A percentile compares a stretch with the other conserved stretches of the same genome.
Conservation (phyloP, 495 filamentous ascomycete species). For the Trypethelium eluteriae region DNA sequence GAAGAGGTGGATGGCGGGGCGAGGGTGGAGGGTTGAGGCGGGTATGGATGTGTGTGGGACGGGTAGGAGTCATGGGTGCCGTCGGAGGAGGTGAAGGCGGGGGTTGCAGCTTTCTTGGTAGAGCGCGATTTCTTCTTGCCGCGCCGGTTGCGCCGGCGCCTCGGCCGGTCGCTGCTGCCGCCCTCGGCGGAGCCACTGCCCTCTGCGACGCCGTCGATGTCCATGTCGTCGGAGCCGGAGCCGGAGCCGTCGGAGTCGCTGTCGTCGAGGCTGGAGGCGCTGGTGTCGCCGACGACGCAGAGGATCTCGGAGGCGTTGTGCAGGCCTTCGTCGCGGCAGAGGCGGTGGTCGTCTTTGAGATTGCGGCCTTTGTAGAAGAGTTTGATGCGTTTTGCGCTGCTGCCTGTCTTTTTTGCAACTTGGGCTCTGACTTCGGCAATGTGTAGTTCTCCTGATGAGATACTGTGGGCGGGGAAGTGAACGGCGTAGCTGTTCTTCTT, state of each 20-base stretch:
- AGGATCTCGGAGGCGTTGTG: conserved; percentile 56
- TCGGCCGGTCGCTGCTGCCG: conserved; percentile 48
- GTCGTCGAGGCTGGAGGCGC: conserved; percentile 20
- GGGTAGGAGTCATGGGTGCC: conserved; percentile 24
- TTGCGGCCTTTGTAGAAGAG: conserved; percentile 77
- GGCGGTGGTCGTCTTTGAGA: conserved; percentile 56
- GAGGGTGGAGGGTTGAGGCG: conserved; percentile 31
- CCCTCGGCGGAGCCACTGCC: conserved; percentile 50
- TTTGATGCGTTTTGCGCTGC: conserved; percentile 55
- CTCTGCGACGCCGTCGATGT: conserved; percentile 43
- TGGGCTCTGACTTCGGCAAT: conserved; percentile 59
- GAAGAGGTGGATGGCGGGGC: conserved; percentile 16
- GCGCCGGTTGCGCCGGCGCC: conserved; percentile 42
- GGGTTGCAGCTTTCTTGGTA: conserved; percentile 13
- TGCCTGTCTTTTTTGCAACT: conserved; percentile 55
- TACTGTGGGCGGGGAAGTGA: conserved; percentile 73
- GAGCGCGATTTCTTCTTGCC: conserved; percentile 24
- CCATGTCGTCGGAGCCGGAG: conserved; percentile 43
- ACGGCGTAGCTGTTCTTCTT: conserved; percentile 63
- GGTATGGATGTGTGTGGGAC: conserved; percentile 32
- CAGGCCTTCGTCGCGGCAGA: conserved; percentile 64
- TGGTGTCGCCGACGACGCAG: conserved; percentile 50
- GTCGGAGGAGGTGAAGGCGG: conserved; percentile 27
- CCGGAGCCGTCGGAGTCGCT: conserved; percentile 31
- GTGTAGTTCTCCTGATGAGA: conserved; percentile 65